These are phyloP conservation scores for Abortiporus biennis DNA, from an alignment of 1,284 basidiomycete species.

Conservation along the genomic window DNA sequence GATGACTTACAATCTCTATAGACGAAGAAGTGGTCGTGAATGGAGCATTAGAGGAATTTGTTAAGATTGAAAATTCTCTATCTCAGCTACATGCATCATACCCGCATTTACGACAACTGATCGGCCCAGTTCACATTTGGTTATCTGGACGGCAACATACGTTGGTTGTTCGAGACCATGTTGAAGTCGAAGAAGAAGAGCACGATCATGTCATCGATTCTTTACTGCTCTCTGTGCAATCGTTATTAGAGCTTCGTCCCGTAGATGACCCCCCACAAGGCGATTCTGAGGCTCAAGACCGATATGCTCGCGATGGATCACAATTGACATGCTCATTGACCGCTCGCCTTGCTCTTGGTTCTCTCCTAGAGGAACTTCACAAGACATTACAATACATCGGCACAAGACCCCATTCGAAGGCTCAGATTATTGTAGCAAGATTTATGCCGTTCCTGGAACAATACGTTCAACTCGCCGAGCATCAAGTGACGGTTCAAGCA, in stretches of 20 bases:
- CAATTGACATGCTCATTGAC: conserved; percentile 19
- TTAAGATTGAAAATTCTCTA: too few species aligned
- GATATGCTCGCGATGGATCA: conserved; percentile 24
- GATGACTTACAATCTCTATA: too few species aligned
- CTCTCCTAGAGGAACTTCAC: not conserved
- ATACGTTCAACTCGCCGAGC: conserved; percentile 47
- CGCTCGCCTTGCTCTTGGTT: conserved; percentile 23
- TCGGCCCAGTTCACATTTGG: conserved; percentile 44
- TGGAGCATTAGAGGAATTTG: too few species aligned
- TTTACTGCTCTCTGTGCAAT: conserved; percentile 37
- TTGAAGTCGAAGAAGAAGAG: too few species aligned
- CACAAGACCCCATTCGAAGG: conserved; percentile 18
- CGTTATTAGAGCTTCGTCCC: conserved; percentile 15
- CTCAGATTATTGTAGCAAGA: conserved; percentile 29
- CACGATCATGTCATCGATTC: too few species aligned
- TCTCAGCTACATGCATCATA: too few species aligned
- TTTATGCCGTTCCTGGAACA: conserved; percentile 62
- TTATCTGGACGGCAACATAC: conserved; percentile 26
- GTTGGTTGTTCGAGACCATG: too few species aligned
- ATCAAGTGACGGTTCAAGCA: conserved; percentile 48
- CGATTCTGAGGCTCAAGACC: conserved; percentile 16
- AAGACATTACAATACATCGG: not conserved
- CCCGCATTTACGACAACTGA: conserved; percentile 40
- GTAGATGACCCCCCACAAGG: conserved; percentile 8
- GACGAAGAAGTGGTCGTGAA: too few species aligned